These are phyloP conservation scores for Yarrowia galli DNA, from an alignment of 1,139 yeast genomes.

Conservation along the genomic window DNA sequence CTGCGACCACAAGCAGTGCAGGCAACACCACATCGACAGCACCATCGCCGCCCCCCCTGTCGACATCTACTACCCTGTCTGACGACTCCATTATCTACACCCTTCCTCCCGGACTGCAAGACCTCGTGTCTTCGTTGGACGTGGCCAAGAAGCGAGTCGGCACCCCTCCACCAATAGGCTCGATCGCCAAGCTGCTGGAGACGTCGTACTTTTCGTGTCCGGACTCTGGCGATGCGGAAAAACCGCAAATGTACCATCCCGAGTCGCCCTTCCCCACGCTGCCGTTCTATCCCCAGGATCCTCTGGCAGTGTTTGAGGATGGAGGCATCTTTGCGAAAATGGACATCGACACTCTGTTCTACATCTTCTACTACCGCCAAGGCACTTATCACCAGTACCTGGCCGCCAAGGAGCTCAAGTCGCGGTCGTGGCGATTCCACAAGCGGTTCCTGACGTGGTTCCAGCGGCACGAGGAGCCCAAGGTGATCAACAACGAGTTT, in stretches of 20 bases:
- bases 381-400: conserved; percentile 76
- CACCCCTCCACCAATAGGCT: conserved; percentile 63
- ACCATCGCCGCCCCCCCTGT: conserved; percentile 39
- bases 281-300: conserved; percentile 91
- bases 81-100: conserved; percentile 41
- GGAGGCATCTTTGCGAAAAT: conserved; percentile 67
- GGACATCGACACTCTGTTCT: conserved; percentile 88
- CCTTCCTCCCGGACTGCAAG: conserved; percentile 60
- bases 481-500: conserved; percentile 54
- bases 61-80: conserved; percentile 43
- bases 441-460: conserved; percentile 84
- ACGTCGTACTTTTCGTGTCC: conserved; percentile 87
- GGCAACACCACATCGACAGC: conserved; percentile 38
- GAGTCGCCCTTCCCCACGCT: conserved; percentile 88
- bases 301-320: conserved; percentile 56
- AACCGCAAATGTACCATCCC: conserved; percentile 83
- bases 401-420: conserved; percentile 82
- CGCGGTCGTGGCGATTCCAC: conserved; percentile 90
- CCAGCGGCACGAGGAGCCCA: conserved; percentile 66
- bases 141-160: conserved; percentile 55
- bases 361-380: conserved; percentile 84
- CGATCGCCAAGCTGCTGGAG: conserved; percentile 69
- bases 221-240: conserved; percentile 89
- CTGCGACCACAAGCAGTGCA: not conserved
- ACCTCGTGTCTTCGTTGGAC: conserved; percentile 57